Base-by-base conservation (phyloP, 2,329 filamentous ascomycete genomes). In the Ceratocystis variospora region DNA sequence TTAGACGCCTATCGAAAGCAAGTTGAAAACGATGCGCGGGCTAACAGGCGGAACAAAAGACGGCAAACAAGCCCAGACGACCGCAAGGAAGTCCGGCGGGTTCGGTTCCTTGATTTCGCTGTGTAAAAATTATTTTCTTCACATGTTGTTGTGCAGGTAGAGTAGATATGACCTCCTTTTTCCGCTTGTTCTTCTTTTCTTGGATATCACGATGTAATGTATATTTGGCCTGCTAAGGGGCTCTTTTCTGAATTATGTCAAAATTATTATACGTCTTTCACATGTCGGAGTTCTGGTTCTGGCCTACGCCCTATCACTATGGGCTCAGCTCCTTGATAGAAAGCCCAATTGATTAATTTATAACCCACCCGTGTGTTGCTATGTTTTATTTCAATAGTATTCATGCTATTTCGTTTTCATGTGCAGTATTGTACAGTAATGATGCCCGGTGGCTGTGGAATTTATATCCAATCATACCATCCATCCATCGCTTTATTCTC, bases 1-100 rank as follows among this genome's bases (percentile, higher is more conserved):
- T 79, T 87, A 71, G 80, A 79, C 8, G 84, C 85, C 59, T 87
- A 87, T 72, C 79, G 77, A 69, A 83, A 80, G 70, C 78, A 84
- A 25, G 83, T 87, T 70, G 82, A 84, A 71, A 78, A 77, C 61
- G 83, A 87, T 66, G 84, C 84, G 3, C 77, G 85, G 62, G 80
- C 81, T 31, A 68, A 64, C 44, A 66, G 67, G 55, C 67, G 67
- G 25, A 68, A 68, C 55, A 68, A 66, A 33, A 65, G 67, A 31
- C 53, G 63, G 15, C 67, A 68, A 17, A 45, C 59, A 19, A 46
- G 45, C 7, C 55, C 55, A 37, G 59, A 22, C 45, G 62, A 48
- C 12, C 53, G 55, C 22, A 64, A 67, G 17, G 48, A 61, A 5
- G 63, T 62, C 17, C 55, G 66, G 59, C 61, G 62, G 22, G 66